Conservation (phyloP, 805 yeast genomes). For the Myxozyma monticola region DNA sequence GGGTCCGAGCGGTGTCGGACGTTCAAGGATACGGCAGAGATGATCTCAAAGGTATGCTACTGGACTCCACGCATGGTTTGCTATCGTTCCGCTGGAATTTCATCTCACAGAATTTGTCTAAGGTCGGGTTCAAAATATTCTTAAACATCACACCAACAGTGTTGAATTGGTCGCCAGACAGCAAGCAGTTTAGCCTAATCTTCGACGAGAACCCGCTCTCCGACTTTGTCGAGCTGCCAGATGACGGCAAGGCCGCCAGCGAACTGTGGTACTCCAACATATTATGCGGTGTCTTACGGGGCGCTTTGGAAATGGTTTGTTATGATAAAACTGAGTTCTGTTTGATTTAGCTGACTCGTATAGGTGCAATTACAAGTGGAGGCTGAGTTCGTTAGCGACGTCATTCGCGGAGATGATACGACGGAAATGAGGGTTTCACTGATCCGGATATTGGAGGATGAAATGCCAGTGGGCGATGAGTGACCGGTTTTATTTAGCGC, state of each 20-base stretch:
- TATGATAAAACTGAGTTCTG: not conserved
- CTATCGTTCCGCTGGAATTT: too few relatives aligned
- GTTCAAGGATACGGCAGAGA: slow-evolving; percentile 84
- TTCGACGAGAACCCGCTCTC: slow-evolving; percentile 86
- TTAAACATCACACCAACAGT: slow-evolving; percentile 76
- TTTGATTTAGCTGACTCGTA: not conserved
- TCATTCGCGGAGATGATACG: slow-evolving; percentile 72
- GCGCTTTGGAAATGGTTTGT: slow-evolving; percentile 80
- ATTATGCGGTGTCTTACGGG: slow-evolving; percentile 83
- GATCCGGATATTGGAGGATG: slow-evolving; percentile 77
- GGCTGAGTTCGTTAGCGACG: slow-evolving; percentile 74
- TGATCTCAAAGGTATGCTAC: slow-evolving; percentile 55
- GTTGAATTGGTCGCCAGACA: slow-evolving; percentile 74
- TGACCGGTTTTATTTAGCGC: too few relatives aligned
- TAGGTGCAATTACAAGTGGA: slow-evolving; percentile 86
- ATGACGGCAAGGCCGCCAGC: slow-evolving; percentile 64
- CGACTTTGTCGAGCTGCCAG: slow-evolving; percentile 93
- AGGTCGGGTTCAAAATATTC: slow-evolving; percentile 84
- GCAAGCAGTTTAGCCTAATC: slow-evolving; percentile 69
- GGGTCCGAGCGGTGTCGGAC: slow-evolving; percentile 79
- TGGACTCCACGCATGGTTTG: not conserved
- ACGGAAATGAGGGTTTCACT: slow-evolving; percentile 80
- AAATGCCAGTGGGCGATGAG: slow-evolving; percentile 96
- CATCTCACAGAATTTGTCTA: not conserved
- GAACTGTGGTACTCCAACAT: slow-evolving; percentile 93